These are phyloP conservation scores for Exophiala oligosperma DNA, from an alignment of 2,329 filamentous ascomycete genomes.

Conservation along the genomic window DNA sequence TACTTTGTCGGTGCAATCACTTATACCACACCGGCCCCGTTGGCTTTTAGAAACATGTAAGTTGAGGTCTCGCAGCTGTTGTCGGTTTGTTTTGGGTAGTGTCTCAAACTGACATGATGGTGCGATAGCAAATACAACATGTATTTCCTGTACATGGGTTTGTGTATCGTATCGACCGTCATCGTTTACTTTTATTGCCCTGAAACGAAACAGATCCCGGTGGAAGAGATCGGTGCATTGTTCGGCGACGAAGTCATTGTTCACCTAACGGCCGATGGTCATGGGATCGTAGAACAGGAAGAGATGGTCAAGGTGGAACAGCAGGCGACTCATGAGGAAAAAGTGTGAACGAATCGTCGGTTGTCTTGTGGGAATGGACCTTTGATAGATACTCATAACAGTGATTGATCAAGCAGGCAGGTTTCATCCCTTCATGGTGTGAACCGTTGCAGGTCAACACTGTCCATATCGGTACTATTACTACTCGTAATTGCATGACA, in stretches of 20 bases:
- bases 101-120: neutral
- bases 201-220: conserved; percentile 35
- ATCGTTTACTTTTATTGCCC: conserved; percentile 16
- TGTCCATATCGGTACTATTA: too few species aligned
- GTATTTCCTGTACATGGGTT: conserved; percentile 29
- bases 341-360: neutral
- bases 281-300: conserved; percentile 1
- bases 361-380: too few species aligned
- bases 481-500: too few species aligned
- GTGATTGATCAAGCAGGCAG: too few species aligned
- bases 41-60: conserved; percentile 1
- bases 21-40: conserved; percentile 3
- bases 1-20: conserved; percentile 16
- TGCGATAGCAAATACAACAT: neutral
- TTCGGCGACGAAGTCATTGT: conserved; percentile 28
- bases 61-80: neutral
- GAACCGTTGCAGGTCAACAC: too few species aligned
- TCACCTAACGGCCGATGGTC: neutral
- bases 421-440: too few species aligned
- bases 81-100: neutral
- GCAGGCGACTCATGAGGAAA: conserved; percentile 1
- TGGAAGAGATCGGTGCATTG: conserved; percentile 39
- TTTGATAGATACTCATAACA: too few species aligned
- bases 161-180: conserved; percentile 1
- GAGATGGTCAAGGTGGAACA: conserved; percentile 1